phyloP scores from a whole-genome alignment of 2,329 filamentous ascomycete species.

The Didymella pomorum region DNA sequence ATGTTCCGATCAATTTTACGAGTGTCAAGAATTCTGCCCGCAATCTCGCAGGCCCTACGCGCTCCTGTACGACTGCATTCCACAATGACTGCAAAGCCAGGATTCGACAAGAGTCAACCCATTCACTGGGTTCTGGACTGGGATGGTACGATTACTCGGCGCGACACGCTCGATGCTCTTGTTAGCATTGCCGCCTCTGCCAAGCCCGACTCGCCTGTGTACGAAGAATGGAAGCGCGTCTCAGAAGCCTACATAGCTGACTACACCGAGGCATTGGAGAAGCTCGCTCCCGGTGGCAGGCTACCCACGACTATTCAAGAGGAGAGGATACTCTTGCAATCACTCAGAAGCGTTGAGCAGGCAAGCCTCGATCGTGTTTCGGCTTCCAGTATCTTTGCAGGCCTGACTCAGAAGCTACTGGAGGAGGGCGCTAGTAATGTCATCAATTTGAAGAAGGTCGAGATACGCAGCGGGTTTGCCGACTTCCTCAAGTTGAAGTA shows the following conservation, averaged over 20 bases:
- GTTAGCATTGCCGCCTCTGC: constrained; percentile 48
- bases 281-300: constrained; percentile 33
- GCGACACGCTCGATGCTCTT: constrained; percentile 56
- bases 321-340: constrained; percentile 51
- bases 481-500: constrained; percentile 41
- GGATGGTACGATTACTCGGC: constrained; percentile 57
- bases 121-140: constrained; percentile 56
- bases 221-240: constrained; percentile 50
- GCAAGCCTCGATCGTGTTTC: constrained; percentile 53
- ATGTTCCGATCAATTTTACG: background rate
- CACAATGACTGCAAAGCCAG: constrained; percentile 25
- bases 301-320: constrained; percentile 43
- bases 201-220: constrained; percentile 32
- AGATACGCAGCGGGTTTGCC: constrained; percentile 50
- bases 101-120: constrained; percentile 10
- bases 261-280: constrained; percentile 44
- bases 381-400: constrained; percentile 51
- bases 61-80: background rate
- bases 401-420: constrained; percentile 46
- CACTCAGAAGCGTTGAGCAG: constrained; percentile 51
- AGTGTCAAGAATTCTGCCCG: background rate
- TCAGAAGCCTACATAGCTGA: constrained; percentile 54
- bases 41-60: background rate
- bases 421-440: constrained; percentile 34
- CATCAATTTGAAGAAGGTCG: constrained; percentile 41